Evolutionary conservation across 192 early-diverging fungal species (phyloP).

Genomic region (Allomyces arbusculus): DNA sequence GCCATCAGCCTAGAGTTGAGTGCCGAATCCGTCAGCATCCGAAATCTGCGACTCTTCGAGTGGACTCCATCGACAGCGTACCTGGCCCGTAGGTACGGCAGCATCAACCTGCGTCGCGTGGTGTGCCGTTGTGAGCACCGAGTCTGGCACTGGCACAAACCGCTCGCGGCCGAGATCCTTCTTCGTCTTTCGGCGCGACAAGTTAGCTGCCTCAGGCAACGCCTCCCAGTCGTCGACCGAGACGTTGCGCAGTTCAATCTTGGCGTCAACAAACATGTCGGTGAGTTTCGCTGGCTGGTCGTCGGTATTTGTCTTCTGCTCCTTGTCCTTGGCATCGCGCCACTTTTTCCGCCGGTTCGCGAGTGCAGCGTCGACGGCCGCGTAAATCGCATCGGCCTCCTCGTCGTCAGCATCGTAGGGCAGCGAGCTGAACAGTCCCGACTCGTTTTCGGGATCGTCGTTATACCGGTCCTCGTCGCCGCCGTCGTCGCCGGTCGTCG

Average conservation of each 20-base stretch:
- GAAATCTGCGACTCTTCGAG: too few relatives aligned
- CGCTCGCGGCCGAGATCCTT: conserved; percentile 15
- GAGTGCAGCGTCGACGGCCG: conserved; percentile 72
- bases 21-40: background rate
- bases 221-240: conserved; percentile 71
- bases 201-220: conserved; percentile 26
- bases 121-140: conserved; percentile 26
- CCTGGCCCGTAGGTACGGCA: too few relatives aligned
- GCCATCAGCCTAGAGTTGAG: conserved; percentile 6
- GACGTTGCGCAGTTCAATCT: conserved; percentile 55
- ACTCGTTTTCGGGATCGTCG: conserved; percentile 77
- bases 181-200: conserved; percentile 10
- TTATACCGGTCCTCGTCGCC: conserved; percentile 55
- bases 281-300: conserved; percentile 61
- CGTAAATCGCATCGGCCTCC: conserved; percentile 87
- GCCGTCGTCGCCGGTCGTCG: conserved; percentile 36
- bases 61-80: too few relatives aligned
- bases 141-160: conserved; percentile 32
- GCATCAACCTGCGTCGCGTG: too few relatives aligned
- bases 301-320: conserved; percentile 39
- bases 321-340: conserved; percentile 52
- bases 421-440: conserved; percentile 61
- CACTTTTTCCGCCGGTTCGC: conserved; percentile 58
- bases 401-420: conserved; percentile 94
- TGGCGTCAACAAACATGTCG: conserved; percentile 76